Evolutionary conservation across 2,329 filamentous ascomycete species (phyloP).

Genomic region (Botrytis fabae): DNA sequence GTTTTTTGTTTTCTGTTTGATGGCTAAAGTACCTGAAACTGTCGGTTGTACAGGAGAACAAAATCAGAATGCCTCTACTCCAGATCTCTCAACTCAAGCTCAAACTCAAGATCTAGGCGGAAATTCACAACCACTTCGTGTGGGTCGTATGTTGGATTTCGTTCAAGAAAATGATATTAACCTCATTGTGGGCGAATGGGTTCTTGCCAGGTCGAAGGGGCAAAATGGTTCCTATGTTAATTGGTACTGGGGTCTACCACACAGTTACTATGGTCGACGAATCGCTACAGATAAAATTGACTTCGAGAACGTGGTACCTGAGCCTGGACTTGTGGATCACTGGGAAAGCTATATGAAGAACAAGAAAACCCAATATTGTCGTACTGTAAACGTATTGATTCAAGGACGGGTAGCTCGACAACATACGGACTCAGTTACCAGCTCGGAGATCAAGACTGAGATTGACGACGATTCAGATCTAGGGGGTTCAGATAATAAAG

Average conservation of each 20-base stretch:
- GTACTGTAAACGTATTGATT: conserved; percentile 18
- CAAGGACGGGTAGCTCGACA: conserved; percentile 19
- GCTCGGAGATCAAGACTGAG: conserved; percentile 12
- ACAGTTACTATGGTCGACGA: conserved; percentile 38
- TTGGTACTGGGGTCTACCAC: conserved; percentile 39
- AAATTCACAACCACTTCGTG: conserved; percentile 33
- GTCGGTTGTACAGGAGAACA: conserved; percentile 16
- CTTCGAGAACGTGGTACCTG: conserved; percentile 26
- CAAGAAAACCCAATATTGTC: conserved; percentile 28
- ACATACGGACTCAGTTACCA: conserved; percentile 21
- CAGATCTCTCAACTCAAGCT: not conserved
- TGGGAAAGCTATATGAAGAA: conserved; percentile 30
- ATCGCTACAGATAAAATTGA: conserved; percentile 30
- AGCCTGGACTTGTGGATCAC: conserved; percentile 23
- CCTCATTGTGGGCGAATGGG: conserved; percentile 41
- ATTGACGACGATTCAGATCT: conserved; percentile 25
- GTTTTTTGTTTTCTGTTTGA: conserved; percentile 20
- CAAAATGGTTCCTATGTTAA: conserved; percentile 42
- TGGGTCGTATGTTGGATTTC: conserved; percentile 39
- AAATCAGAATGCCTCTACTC: not conserved
- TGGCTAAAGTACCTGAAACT: conserved; percentile 17
- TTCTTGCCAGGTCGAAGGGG: conserved; percentile 39
- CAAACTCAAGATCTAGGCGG: conserved; percentile 8
- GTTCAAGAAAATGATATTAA: conserved; percentile 38
- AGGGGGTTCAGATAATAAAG: conserved; percentile 5